A percentile compares a stretch with the other conserved stretches of the same genome.
These are phyloP conservation scores for Coprinopsis strossmayeri DNA, from an alignment of 768 basidiomycete genomes.

Conservation along the genomic window DNA sequence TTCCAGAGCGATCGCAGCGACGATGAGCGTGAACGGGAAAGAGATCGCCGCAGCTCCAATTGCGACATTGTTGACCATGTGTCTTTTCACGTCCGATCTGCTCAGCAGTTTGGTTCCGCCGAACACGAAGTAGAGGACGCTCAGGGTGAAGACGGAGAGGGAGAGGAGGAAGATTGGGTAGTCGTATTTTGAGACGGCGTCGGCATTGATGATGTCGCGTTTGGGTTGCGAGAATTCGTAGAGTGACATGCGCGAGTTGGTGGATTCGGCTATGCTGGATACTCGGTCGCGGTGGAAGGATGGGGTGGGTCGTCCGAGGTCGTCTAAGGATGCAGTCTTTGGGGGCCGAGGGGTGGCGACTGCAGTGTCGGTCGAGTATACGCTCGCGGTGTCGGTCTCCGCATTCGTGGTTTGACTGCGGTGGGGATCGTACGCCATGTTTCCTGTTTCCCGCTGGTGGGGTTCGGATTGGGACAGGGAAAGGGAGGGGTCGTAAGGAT, in stretches of 20 bases:
- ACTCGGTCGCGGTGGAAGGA: neutral
- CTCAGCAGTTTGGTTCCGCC: neutral
- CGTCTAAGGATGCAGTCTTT: neutral
- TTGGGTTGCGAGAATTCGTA: conserved; percentile 1
- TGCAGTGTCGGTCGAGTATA: too few relatives aligned
- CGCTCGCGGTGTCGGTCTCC: too few relatives aligned
- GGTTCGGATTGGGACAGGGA: too few relatives aligned
- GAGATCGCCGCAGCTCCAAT: neutral
- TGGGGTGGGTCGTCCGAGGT: neutral
- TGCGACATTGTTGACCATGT: neutral
- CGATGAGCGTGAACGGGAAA: neutral
- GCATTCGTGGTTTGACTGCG: too few relatives aligned
- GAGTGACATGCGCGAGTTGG: neutral
- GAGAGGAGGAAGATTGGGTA: neutral
- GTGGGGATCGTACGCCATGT: too few relatives aligned
- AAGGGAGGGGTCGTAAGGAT: too few relatives aligned
- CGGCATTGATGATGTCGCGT: neutral
- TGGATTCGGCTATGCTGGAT: neutral
- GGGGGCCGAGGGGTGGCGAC: neutral
- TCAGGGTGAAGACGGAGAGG: neutral
- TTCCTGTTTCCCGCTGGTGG: too few relatives aligned
- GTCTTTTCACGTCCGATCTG: neutral
- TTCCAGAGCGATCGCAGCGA: neutral
- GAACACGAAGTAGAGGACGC: neutral
- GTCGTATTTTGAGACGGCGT: neutral